phyloP scores from a whole-genome alignment of 805 yeast species.

The Metschnikowia bowlesiae region DNA sequence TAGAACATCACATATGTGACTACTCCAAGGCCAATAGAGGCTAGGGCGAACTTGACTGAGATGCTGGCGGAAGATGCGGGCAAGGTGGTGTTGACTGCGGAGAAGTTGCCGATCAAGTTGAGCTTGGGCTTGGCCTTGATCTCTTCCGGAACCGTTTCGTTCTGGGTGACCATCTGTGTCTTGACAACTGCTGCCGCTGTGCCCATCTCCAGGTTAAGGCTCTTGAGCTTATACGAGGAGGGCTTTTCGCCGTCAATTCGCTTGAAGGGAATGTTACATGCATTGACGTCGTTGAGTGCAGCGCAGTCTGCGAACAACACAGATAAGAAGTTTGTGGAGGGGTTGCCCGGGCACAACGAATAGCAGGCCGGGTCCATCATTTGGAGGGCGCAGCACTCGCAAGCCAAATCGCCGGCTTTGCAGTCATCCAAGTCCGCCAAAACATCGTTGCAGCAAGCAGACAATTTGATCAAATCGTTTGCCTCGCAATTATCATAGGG shows the following conservation, averaged over 20 bases:
- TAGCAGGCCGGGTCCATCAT: slow-evolving; percentile 43
- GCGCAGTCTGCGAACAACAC: slow-evolving; percentile 45
- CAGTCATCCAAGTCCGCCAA: slow-evolving; percentile 45
- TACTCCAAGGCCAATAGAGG: slow-evolving; percentile 3
- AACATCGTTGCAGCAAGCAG: slow-evolving; percentile 45
- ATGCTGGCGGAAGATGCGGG: slow-evolving; percentile 6
- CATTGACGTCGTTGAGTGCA: slow-evolving; percentile 44
- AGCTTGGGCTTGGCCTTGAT: slow-evolving; percentile 6
- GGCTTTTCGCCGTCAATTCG: slow-evolving; percentile 31
- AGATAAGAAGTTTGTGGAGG: slow-evolving; percentile 43
- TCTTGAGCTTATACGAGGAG: slow-evolving; percentile 8
- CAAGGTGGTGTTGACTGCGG: neutral
- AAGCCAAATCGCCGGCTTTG: slow-evolving; percentile 50
- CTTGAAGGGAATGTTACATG: slow-evolving; percentile 48
- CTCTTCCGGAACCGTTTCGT: neutral
- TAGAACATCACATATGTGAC: slow-evolving; percentile 4
- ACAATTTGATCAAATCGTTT: slow-evolving; percentile 39
- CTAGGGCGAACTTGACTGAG: slow-evolving; percentile 1
- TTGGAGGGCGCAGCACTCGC: slow-evolving; percentile 55
- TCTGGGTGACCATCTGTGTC: slow-evolving; percentile 3
- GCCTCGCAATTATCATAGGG: slow-evolving; percentile 39
- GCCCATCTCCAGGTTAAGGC: slow-evolving; percentile 5
- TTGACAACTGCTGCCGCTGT: slow-evolving; percentile 9
- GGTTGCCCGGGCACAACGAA: slow-evolving; percentile 46
- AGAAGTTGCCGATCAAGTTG: slow-evolving; percentile 6